Base-by-base conservation (phyloP, 1,284 basidiomycete genomes). In the Ganoderma resinaceum region DNA sequence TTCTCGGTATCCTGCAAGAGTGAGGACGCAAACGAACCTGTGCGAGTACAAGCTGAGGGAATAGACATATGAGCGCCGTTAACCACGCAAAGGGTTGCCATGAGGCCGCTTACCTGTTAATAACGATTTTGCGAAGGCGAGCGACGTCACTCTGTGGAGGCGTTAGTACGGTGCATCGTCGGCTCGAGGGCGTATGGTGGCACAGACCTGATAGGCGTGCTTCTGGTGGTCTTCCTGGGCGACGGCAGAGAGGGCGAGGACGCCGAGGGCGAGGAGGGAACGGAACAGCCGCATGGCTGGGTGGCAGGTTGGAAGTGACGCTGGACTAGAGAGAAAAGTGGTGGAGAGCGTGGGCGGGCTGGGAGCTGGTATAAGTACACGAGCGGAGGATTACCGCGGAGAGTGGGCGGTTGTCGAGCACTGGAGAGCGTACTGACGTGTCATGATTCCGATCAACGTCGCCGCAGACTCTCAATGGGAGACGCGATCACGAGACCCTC, bases 51-150 rank as follows among this genome's bases (percentile, higher is more conserved):
- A 61, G 65, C 75, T 76, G 40, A 3, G 35, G 29, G 31, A 40
- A 40, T 2, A 60, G 23, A 37, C 35, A 6, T 14, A n/a, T 35
- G 3, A 9, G 62, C 61, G 26, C 70, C 26, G 43, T 62, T 4
- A 57, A 23, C 29, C 12, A 31, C 2, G 58, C n/a, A 61, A 31
- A 16, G 23, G 35, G 14, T 33, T 33, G 31, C 4, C 14, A 33
- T 11, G 29, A n/a, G 5, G 26, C 11, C 23, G 75, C 82, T 67
- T 73, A 86, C 91, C 92, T 94, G 82, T 96, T 94, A 76, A 97
- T 95, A 71, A 97, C 96, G 71, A 98, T 95, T 74, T 93, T 94
- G 69, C 96, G 89, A 71, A 98, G 87, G 74, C 95, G 92, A 42
- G 95, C 87, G 70, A 97, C 95, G 81, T 97, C 96, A 75, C 95